Evolutionary conservation across 139 green algal species (phyloP).

Genomic region (Bryopsis sp.): DNA sequence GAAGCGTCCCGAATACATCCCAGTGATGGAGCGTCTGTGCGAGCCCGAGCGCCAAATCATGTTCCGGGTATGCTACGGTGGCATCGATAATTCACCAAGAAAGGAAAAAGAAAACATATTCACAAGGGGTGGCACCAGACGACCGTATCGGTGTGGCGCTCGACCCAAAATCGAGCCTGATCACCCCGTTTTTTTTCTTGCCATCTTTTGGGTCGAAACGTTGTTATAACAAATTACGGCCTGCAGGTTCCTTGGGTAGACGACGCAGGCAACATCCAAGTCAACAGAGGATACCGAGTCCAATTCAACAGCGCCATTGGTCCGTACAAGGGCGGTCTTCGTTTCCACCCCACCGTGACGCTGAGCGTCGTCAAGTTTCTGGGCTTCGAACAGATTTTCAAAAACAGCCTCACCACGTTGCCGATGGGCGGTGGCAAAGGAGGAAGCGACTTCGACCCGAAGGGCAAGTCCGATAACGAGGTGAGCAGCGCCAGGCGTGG

Average conservation of each 20-base stretch:
- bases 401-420: slow-evolving; percentile 75
- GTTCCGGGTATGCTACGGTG: slow-evolving; percentile 56
- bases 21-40: slow-evolving; percentile 40
- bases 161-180: too few species aligned
- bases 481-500: slow-evolving; percentile 22
- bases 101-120: too few species aligned
- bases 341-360: slow-evolving; percentile 72
- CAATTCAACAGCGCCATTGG: slow-evolving; percentile 69
- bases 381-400: slow-evolving; percentile 59
- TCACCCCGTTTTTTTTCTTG: not conserved
- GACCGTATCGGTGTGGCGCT: too few species aligned
- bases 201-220: not conserved
- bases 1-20: slow-evolving; percentile 40
- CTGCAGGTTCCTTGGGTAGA: slow-evolving; percentile 40
- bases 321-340: slow-evolving; percentile 78
- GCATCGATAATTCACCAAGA: too few species aligned
- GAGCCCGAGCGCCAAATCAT: slow-evolving; percentile 53
- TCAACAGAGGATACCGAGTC: slow-evolving; percentile 69
- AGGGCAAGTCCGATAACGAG: slow-evolving; percentile 56
- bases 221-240: not conserved
- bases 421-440: slow-evolving; percentile 70
- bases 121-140: too few species aligned
- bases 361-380: slow-evolving; percentile 77
- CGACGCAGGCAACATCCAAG: slow-evolving; percentile 33
- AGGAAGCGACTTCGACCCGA: slow-evolving; percentile 77